Conservation (phyloP, 306 rosid genomes). For the Hippophae rhamnoides region DNA sequence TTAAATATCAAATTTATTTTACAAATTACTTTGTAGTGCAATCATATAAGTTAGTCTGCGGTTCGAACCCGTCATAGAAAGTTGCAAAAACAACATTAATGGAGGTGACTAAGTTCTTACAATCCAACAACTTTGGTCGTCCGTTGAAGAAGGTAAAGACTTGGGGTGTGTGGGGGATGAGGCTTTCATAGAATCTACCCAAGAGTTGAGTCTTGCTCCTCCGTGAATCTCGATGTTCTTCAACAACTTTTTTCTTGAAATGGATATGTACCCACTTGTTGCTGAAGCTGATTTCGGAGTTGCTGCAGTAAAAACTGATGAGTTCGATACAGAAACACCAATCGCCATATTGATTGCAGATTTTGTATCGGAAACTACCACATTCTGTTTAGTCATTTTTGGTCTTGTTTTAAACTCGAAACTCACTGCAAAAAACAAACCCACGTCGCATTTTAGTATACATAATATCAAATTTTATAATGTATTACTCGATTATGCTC, state of each 20-base stretch:
- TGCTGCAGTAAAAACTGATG: constrained; percentile 29
- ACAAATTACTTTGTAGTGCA: too few species aligned
- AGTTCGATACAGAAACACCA: constrained; percentile 23
- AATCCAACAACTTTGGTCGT: constrained; percentile 55
- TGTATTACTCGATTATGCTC: too few species aligned
- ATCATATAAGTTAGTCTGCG: too few species aligned
- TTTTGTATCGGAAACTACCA: constrained; percentile 33
- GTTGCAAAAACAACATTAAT: not conserved
- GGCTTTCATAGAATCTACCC: constrained; percentile 87
- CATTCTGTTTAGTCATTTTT: constrained; percentile 77
- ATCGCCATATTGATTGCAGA: constrained; percentile 31
- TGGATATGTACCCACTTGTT: constrained; percentile 50
- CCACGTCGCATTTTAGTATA: not conserved
- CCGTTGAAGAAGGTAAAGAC: constrained; percentile 40
- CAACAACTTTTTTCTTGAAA: constrained; percentile 41
- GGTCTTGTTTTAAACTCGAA: constrained; percentile 15
- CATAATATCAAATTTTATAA: too few species aligned
- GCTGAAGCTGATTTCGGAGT: constrained; percentile 43
- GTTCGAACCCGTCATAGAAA: not conserved
- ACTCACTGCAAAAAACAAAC: constrained; percentile 2
- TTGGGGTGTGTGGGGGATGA: constrained; percentile 72
- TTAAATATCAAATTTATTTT: too few species aligned
- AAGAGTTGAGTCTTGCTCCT: constrained; percentile 51
- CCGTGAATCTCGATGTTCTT: constrained; percentile 64
- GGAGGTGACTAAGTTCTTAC: constrained; percentile 26